These are phyloP conservation scores for Boletus sensibilis DNA, from an alignment of 768 basidiomycete species.

Conservation along the genomic window DNA sequence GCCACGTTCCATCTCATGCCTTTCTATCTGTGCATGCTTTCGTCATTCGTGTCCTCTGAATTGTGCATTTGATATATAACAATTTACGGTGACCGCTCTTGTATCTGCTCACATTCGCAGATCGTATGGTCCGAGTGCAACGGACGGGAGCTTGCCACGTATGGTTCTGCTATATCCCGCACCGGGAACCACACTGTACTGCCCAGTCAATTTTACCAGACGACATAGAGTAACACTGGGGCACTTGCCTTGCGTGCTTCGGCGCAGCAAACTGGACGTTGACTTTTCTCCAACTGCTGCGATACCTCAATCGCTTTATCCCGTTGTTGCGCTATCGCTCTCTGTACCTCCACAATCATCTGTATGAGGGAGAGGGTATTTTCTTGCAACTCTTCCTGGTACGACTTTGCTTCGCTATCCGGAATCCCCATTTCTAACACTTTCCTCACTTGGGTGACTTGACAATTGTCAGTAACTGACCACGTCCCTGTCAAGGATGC, in stretches of 20 bases:
- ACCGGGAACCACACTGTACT: neutral
- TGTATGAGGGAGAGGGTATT: neutral
- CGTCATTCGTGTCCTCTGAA: neutral
- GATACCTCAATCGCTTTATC: neutral
- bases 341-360: neutral
- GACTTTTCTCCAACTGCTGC: neutral
- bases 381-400: neutral
- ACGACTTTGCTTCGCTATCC: neutral
- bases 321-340: neutral
- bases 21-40: neutral
- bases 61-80: neutral
- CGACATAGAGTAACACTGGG: neutral
- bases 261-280: neutral
- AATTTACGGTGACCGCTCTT: neutral
- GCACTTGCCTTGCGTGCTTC: neutral
- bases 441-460: neutral
- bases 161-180: neutral
- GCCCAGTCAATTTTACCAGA: neutral
- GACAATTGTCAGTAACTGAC: neutral
- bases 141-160: neutral
- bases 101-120: neutral
- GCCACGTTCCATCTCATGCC: neutral
- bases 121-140: neutral
- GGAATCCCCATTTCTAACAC: neutral
- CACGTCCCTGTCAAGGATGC: no score